A percentile compares a stretch with the other conserved stretches of the same genome.
Conservation (phyloP, 2,329 filamentous ascomycete species). For the Amesomyces nigricolor region DNA sequence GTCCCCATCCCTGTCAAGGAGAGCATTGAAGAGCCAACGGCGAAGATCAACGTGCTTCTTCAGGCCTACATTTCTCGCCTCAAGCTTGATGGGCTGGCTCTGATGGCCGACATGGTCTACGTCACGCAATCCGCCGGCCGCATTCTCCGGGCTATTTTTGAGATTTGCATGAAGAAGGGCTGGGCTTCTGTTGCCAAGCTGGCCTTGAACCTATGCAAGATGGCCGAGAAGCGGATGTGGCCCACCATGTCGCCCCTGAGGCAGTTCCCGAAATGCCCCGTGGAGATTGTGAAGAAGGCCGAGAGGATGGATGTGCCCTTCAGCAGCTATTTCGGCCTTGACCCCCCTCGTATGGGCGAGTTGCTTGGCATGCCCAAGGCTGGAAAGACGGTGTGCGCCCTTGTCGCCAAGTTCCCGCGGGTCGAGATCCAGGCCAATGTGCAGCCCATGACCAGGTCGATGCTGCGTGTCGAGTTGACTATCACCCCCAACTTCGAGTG, state of each 20-base stretch:
- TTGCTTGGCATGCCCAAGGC: conserved; percentile 85
- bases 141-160: conserved; percentile 91
- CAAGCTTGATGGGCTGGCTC: conserved; percentile 83
- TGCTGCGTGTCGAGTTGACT: conserved; percentile 83
- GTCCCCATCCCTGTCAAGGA: conserved; percentile 98
- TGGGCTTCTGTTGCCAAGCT: conserved; percentile 92
- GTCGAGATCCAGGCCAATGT: conserved; percentile 90
- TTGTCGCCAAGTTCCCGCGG: conserved; percentile 89
- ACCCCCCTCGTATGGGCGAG: conserved; percentile 94
- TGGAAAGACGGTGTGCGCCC: conserved; percentile 74
- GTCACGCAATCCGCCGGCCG: conserved; percentile 96
- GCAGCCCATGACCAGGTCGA: conserved; percentile 88
- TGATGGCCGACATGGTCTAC: conserved; percentile 99
- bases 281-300: conserved; percentile 84
- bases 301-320: conserved; percentile 93
- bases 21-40: conserved; percentile 90
- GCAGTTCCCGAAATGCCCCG: conserved; percentile 77
- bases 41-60: conserved; percentile 95
- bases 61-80: conserved; percentile 96
- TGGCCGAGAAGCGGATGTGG: conserved; percentile 99
- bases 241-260: conserved; percentile 94
- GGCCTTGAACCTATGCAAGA: conserved; percentile 92
- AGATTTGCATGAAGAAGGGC: conserved; percentile 94
- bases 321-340: conserved; percentile 90
- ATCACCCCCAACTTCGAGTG: conserved; percentile 94